Base-by-base conservation (phyloP, 2,329 filamentous ascomycete genomes). In the Incumbomyces lentus region DNA sequence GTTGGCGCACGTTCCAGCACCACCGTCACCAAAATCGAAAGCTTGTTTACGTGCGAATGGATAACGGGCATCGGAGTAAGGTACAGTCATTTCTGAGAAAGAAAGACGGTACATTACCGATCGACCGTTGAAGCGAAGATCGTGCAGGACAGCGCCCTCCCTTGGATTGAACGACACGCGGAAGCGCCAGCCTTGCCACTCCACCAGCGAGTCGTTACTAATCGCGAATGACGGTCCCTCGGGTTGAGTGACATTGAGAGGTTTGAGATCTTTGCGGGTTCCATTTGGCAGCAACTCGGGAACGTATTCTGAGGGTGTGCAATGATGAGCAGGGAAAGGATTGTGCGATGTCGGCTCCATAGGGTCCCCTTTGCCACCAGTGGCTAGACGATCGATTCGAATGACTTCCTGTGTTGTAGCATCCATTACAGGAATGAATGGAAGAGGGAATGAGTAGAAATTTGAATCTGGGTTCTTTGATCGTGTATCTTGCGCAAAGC, bases 21-120 rank as follows among this genome's bases (percentile, higher is more conserved):
- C 82, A 8, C 74, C 78, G 49, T 86, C 81, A 6, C 82, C 82
- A 49, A 86, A 76, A 55, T 86, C 82, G 55, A 86, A 85, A 1
- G 81, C 82, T 44, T 81, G 77, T 60, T 86, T 86, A 35, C 81
- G 73, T 44, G 81, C 78, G 59, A 76, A 84, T 0, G 81, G 81
- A 0, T 71, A 65, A 1, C 82, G 73, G 1, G 78, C 78, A 55
- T 85, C 81, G 2, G 69, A 79, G 53, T 85, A 86, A 0, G 79
- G 79, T 0, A 84, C 79, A 1, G 76, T 76, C 76, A 86, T 82
- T 60, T 87, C 83, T 51, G 76, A 78, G 48, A 83, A 71, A 51
- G 76, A 78, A 26, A 86, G 62, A 1, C 82, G 73, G 63, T 84
- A 81, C 57, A 86, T 71, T 22, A 86, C 67, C 35, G 74, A 78